Evolutionary conservation across 352 stramenopile species (phyloP), one percentile per base, ranked within the genome.

Genomic region (Pythium rhizo-oryzae): DNA sequence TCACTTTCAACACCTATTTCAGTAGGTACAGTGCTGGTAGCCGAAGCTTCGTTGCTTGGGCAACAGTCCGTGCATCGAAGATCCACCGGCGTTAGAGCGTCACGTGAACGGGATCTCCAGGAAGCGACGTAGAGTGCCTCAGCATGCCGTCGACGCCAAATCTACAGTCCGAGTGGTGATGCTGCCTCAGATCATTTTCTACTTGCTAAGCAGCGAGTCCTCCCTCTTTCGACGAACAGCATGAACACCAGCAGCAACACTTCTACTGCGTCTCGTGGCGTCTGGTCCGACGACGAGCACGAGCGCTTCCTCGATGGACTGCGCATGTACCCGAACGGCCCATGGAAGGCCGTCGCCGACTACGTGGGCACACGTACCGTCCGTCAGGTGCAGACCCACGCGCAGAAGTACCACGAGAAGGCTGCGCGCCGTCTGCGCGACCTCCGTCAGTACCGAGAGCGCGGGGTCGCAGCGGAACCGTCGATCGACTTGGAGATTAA

Each of bases 371-470:
- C 59, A 33, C 59, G 59, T 3, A 46, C 47, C 3, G 59, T 67
- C 23, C 59, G 59, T 9, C 59, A 67, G 47, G 59, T 59, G 33
- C 59, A 67, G 59, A 67, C 59, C 2, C 59, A 67, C 39, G 41
- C 41, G 35, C 49, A 67, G 21, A 59, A 59, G 23, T 53, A 53
- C 50, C 23, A 67, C 39, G 59, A 67, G 25, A 59, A 23, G 15
- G 43, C 43, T 21, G 37, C 74, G 56, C 76, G 80, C 1, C 72
- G 80, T 16, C 76, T 84, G 56, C 77, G 75, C 15, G 79, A 78
- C 0, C 65, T 85, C 24, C 81, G 70, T 44, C 82, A 87, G 68
- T 75, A 78, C 11, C 77, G 77, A 57, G 71, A 79, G n/a, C 57
- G 57, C 19, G 15, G n/a, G 6, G 25, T 43, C 2, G 18, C 11